Conservation (phyloP, 2,329 filamentous ascomycete species). For the Triangularia verruculosa region DNA sequence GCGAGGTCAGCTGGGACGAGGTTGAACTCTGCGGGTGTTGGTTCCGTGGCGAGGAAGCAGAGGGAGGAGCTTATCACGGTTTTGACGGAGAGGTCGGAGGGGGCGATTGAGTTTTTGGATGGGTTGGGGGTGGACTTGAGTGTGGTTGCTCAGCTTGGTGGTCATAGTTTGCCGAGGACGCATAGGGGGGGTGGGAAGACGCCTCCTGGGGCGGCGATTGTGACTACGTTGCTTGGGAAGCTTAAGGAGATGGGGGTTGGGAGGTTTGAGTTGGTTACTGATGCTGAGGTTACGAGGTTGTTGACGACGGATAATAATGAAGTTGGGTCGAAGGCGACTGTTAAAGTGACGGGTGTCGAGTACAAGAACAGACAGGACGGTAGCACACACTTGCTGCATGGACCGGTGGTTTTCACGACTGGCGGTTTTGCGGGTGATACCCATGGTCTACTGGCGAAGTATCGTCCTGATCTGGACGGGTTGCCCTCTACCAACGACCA, state of each 20-base stretch:
- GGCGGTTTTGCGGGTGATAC: constrained; percentile 64
- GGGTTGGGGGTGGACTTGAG: constrained; percentile 57
- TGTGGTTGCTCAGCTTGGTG: constrained; percentile 57
- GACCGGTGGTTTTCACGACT: constrained; percentile 57
- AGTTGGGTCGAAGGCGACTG: background rate
- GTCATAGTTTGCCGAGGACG: constrained; percentile 54
- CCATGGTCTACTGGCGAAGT: constrained; percentile 51
- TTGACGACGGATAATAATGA: constrained; percentile 32
- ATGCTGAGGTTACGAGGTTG: constrained; percentile 52
- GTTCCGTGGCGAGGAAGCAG: constrained; percentile 29
- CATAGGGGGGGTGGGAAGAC: constrained; percentile 55
- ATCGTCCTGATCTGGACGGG: constrained; percentile 57
- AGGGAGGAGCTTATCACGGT: constrained; percentile 46
- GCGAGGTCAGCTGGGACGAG: constrained; percentile 52
- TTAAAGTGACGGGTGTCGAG: constrained; percentile 50
- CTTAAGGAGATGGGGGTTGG: constrained; percentile 44
- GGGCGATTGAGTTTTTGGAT: constrained; percentile 54
- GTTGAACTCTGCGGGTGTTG: constrained; percentile 29
- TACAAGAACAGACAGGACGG: constrained; percentile 33
- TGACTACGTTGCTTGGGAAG: constrained; percentile 50
- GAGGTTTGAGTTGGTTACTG: constrained; percentile 50
- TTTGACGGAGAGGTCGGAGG: constrained; percentile 47
- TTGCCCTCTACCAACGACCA: constrained; percentile 63
- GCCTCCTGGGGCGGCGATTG: constrained; percentile 58
- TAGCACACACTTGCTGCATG: constrained; percentile 40